Evolutionary conservation across 1,139 yeast genomes (phyloP).

Genomic region (Blastobotrys elegans): DNA sequence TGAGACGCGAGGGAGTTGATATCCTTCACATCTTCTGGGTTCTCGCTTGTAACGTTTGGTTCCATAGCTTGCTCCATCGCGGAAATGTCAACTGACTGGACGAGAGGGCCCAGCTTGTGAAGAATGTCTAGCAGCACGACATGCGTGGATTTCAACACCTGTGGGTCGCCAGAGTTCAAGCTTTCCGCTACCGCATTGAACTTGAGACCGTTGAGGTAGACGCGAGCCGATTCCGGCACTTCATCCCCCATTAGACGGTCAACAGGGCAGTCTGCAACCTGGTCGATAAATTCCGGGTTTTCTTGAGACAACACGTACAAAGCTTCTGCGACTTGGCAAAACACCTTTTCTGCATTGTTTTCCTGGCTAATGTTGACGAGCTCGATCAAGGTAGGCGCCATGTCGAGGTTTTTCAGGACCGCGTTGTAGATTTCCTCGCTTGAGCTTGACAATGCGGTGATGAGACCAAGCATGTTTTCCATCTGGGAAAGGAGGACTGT

Average conservation of each 20-base stretch:
- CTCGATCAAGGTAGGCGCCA: slow-evolving; percentile 22
- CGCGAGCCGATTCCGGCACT: slow-evolving; percentile 20
- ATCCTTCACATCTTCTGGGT: slow-evolving; percentile 37
- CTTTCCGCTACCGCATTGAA: slow-evolving; percentile 23
- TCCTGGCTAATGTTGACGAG: slow-evolving; percentile 11
- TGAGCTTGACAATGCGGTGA: slow-evolving; percentile 62
- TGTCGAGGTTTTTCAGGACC: slow-evolving; percentile 40
- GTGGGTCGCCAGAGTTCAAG: slow-evolving; percentile 14
- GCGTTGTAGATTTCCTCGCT: slow-evolving; percentile 56
- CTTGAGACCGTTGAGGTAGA: slow-evolving; percentile 26
- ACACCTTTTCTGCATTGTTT: slow-evolving; percentile 1
- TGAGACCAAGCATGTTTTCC: slow-evolving; percentile 68
- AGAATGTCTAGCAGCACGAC: slow-evolving; percentile 21
- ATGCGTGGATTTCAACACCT: slow-evolving; percentile 5
- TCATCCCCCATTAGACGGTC: slow-evolving; percentile 14
- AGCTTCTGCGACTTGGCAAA: slow-evolving; percentile 21
- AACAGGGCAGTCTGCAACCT: slow-evolving; percentile 13
- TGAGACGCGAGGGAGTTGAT: slow-evolving; percentile 39
- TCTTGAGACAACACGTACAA: slow-evolving; percentile 27
- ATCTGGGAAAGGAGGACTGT: slow-evolving; percentile 48
- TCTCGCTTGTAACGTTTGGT: slow-evolving; percentile 41
- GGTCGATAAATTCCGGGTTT: slow-evolving; percentile 20
- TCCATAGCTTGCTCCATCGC: slow-evolving; percentile 37
- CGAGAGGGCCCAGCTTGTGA: slow-evolving; percentile 22
- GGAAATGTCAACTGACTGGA: slow-evolving; percentile 40